Conservation (phyloP, 2,329 filamentous ascomycete genomes). For the Peltaster fructicola region DNA sequence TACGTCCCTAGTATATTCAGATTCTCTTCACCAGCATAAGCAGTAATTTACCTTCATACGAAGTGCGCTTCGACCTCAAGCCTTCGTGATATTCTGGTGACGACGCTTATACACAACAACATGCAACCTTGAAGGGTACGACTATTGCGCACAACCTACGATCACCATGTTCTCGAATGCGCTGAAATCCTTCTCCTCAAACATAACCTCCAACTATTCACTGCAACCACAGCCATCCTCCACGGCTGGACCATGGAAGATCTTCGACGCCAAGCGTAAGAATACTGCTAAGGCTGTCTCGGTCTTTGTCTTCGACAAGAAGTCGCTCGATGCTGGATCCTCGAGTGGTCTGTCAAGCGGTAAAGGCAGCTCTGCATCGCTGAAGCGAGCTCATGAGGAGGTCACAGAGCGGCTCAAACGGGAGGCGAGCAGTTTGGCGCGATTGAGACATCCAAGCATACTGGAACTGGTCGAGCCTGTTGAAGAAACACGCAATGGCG, state of each 20-base stretch:
- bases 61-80: too few relatives aligned
- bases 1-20: too few relatives aligned
- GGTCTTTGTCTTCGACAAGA: constrained; percentile 87
- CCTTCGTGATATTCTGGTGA: too few relatives aligned
- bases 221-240: constrained; percentile 60
- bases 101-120: too few relatives aligned
- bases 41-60: too few relatives aligned
- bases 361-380: constrained; percentile 44
- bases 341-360: constrained; percentile 27
- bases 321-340: constrained; percentile 52
- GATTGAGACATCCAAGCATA: constrained; percentile 77
- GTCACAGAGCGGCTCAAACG: constrained; percentile 81
- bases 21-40: too few relatives aligned
- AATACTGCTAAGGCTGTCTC: constrained; percentile 77
- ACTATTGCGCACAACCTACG: too few relatives aligned
- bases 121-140: too few relatives aligned
- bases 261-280: constrained; percentile 95
- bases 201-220: constrained; percentile 84
- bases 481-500: constrained; percentile 80
- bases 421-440: constrained; percentile 75
- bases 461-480: constrained; percentile 88
- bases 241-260: constrained; percentile 83
- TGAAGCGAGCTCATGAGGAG: constrained; percentile 73
- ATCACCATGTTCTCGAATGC: constrained; percentile 78
- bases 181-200: constrained; percentile 84